A percentile compares a stretch with the other conserved stretches of the same genome.
phyloP scores from a whole-genome alignment of 306 rosid genomes.

The Dalbergia oliveri region DNA sequence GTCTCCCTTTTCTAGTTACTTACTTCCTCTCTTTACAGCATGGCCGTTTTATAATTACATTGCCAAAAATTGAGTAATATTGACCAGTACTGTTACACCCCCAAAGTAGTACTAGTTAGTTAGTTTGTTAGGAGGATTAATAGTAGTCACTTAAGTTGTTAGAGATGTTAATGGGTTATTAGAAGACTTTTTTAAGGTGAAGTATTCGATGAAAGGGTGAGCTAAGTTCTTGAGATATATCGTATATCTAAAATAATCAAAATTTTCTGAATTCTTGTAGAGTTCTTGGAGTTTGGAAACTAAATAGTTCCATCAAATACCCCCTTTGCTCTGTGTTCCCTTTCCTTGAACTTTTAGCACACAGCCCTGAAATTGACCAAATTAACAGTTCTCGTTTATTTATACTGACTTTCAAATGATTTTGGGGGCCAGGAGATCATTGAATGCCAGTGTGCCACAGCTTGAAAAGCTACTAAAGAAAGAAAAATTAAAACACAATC shows the following conservation, averaged over 20 bases:
- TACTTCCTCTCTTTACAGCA: not conserved
- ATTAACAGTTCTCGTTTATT: not conserved
- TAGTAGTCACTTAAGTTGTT: no score
- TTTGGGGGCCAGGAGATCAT: slow-evolving; percentile 24
- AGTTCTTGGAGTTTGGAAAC: no score
- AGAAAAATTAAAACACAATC: slow-evolving; percentile 61
- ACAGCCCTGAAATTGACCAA: not conserved
- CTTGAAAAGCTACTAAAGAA: not conserved
- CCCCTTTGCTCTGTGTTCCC: no score
- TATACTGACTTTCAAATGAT: slow-evolving; percentile 35
- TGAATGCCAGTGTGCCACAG: slow-evolving; percentile 24
- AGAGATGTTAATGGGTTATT: no score
- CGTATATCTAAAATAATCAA: no score
- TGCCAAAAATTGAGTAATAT: not conserved
- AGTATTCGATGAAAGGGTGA: no score
- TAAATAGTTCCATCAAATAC: not conserved
- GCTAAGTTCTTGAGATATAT: no score
- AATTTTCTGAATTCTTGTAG: no score
- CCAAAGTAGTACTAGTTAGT: no score
- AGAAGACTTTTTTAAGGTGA: no score
- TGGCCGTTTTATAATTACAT: not conserved
- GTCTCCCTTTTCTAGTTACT: not conserved
- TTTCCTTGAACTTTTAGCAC: slow-evolving; percentile 10
- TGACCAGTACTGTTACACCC: no score
- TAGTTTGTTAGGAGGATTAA: no score